Conservation (phyloP, 257 asterid species). For the Mentha longifolia region DNA sequence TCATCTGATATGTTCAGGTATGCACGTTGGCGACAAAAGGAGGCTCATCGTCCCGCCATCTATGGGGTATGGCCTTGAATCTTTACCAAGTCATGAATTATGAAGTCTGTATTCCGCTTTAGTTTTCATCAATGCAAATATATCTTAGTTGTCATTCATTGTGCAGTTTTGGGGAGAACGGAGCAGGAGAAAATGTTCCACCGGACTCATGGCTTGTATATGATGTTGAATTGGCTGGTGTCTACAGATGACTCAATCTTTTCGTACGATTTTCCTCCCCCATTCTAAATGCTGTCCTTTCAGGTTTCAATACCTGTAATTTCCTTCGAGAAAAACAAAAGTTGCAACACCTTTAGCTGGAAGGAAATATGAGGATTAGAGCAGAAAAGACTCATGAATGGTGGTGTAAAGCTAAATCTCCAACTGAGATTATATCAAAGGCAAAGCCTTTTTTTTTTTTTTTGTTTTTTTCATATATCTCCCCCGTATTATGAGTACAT, state of each 20-base stretch:
- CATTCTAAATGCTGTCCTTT: neutral
- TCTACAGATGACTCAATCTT: constrained; percentile 37
- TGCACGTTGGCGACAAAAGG: constrained; percentile 75
- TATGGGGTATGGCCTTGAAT: constrained; percentile 49
- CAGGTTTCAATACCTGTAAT: neutral
- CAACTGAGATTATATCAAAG: constrained; percentile 11
- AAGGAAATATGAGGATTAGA: too few relatives aligned
- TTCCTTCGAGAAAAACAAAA: too few relatives aligned
- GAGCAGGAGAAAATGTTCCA: constrained; percentile 67
- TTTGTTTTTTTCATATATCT: neutral
- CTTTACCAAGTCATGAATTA: neutral
- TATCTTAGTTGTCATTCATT: constrained; percentile 9
- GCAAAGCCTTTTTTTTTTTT: neutral
- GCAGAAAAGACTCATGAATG: constrained; percentile 14
- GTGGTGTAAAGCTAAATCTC: constrained; percentile 44
- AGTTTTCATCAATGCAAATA: neutral
- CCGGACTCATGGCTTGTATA: constrained; percentile 92
- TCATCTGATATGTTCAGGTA: constrained; percentile 45
- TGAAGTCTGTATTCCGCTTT: neutral
- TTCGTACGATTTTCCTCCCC: neutral
- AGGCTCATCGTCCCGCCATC: constrained; percentile 68
- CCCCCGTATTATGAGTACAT: neutral
- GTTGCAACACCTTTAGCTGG: neutral
- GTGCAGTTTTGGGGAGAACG: constrained; percentile 62
- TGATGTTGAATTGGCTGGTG: constrained; percentile 71